Conservation (phyloP, 2,329 filamentous ascomycete species). For the Helotiales sp. region DNA sequence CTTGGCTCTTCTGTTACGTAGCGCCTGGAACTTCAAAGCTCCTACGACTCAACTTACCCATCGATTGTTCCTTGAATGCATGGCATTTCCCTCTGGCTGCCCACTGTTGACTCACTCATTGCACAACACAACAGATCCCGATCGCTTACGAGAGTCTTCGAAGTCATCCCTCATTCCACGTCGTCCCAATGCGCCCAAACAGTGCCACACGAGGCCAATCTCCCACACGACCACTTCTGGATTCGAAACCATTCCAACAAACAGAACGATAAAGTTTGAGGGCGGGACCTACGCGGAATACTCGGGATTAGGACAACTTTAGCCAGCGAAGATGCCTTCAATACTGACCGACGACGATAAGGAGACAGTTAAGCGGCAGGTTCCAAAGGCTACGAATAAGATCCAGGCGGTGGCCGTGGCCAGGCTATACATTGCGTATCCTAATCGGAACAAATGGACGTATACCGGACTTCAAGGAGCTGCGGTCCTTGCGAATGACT, state of each 20-base stretch:
- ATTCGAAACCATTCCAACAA: conserved; percentile 29
- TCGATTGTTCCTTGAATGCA: conserved; percentile 21
- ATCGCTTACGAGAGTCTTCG: conserved; percentile 2
- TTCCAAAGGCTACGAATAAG: conserved; percentile 95
- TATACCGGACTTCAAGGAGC: conserved; percentile 94
- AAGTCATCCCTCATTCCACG: conserved; percentile 18
- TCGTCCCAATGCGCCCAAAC: conserved; percentile 36
- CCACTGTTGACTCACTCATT: conserved; percentile 12
- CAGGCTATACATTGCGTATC: conserved; percentile 90
- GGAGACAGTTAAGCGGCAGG: conserved; percentile 91
- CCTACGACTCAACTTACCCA: neutral
- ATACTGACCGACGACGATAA: conserved; percentile 91
- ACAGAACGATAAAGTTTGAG: conserved; percentile 28
- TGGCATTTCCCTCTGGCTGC: conserved; percentile 16
- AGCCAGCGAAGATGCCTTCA: conserved; percentile 41
- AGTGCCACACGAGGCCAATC: conserved; percentile 36
- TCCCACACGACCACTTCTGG: conserved; percentile 36
- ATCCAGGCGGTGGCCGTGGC: conserved; percentile 95
- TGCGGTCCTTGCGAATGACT: conserved; percentile 86
- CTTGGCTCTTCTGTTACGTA: conserved; percentile 27
- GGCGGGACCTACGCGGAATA: conserved; percentile 2
- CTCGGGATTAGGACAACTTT: conserved; percentile 11
- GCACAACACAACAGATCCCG: neutral
- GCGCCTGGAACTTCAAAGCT: conserved; percentile 11
- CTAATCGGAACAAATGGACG: conserved; percentile 84